A percentile compares a stretch with the other conserved stretches of the same genome.
Evolutionary conservation across 257 asterid genomes (phyloP).

Genomic region (Primulina eburnea): DNA sequence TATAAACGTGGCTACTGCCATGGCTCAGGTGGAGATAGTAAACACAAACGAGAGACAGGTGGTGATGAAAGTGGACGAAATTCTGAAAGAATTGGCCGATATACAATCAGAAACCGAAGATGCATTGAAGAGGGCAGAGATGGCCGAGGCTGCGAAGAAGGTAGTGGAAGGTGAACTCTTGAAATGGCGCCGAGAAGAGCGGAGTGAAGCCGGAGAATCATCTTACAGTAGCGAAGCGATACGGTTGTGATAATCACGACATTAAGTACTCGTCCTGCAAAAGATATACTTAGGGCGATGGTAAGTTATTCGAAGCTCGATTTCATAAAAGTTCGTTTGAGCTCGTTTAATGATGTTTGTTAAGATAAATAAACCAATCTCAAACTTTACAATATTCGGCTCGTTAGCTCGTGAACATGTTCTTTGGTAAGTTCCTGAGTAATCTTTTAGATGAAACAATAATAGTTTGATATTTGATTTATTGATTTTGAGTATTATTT

Average conservation of each 20-base stretch:
- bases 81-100: slow-evolving; percentile 41
- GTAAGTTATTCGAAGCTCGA: too few species aligned
- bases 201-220: slow-evolving; percentile 30
- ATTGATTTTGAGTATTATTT: too few species aligned
- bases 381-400: too few species aligned
- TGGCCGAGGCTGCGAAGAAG: slow-evolving; percentile 64
- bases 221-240: slow-evolving; percentile 27
- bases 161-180: slow-evolving; percentile 54
- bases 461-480: too few species aligned
- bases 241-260: background rate
- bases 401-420: too few species aligned
- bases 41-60: slow-evolving; percentile 36
- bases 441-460: too few species aligned
- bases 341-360: too few species aligned
- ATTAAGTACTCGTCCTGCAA: background rate
- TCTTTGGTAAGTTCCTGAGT: too few species aligned
- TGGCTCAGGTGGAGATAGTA: slow-evolving; percentile 43
- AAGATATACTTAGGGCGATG: too few species aligned
- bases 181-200: slow-evolving; percentile 47
- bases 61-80: slow-evolving; percentile 38
- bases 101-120: slow-evolving; percentile 47
- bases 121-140: slow-evolving; percentile 58
- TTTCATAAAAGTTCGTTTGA: too few species aligned
- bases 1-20: slow-evolving; percentile 50
- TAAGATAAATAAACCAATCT: too few species aligned